Conservation (phyloP, 1,284 basidiomycete species). For the Ustilago xerochloae region DNA sequence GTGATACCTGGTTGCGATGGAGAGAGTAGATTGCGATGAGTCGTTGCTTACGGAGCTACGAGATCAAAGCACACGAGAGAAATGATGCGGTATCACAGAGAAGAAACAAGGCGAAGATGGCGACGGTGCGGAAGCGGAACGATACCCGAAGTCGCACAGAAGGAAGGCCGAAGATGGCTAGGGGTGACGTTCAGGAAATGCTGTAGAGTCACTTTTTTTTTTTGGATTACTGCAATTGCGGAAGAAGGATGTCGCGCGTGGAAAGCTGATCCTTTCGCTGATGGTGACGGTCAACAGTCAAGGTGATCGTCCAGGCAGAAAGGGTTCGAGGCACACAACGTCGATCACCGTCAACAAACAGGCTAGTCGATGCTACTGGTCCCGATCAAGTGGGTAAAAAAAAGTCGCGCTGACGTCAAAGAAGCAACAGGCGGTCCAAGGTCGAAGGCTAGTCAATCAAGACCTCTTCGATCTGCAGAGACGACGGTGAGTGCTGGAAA, state of each 20-base stretch:
- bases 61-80: neutral
- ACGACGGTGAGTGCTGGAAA: slow-evolving; percentile 7
- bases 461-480: slow-evolving; percentile 39
- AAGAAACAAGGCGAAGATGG: neutral
- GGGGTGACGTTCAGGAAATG: slow-evolving; percentile 19
- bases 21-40: neutral
- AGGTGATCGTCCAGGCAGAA: slow-evolving; percentile 35
- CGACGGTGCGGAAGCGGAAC: slow-evolving; percentile 8
- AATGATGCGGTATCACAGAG: slow-evolving; percentile 6
- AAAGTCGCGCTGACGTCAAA: slow-evolving; percentile 16
- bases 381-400: neutral
- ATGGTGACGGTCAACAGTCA: slow-evolving; percentile 33
- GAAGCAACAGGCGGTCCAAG: slow-evolving; percentile 12
- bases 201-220: slow-evolving; percentile 24
- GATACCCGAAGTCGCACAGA: slow-evolving; percentile 12
- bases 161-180: slow-evolving; percentile 11
- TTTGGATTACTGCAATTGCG: slow-evolving; percentile 23
- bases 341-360: slow-evolving; percentile 44
- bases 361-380: slow-evolving; percentile 41
- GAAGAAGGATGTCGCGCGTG: slow-evolving; percentile 1
- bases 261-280: slow-evolving; percentile 12
- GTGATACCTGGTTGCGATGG: slow-evolving; percentile 16
- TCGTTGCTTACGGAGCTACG: neutral
- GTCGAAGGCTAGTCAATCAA: slow-evolving; percentile 39
- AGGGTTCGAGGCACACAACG: slow-evolving; percentile 31